These are phyloP conservation scores for Globisporangium cederbergense DNA, from an alignment of 352 stramenopile genomes.

Conservation along the genomic window DNA sequence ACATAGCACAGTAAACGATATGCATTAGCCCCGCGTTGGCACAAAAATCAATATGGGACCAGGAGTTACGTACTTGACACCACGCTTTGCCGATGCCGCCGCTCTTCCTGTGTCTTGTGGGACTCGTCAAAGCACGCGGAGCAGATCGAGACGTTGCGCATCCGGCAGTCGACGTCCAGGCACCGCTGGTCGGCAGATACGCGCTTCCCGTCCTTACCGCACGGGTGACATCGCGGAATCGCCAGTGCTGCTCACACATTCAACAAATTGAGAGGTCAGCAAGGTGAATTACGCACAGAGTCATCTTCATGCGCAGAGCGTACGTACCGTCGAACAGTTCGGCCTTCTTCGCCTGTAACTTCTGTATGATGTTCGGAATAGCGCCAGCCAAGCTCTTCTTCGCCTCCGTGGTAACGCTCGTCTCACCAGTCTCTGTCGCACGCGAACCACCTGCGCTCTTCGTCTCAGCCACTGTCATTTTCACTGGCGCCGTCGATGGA, in stretches of 20 bases:
- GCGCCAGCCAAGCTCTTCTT: conserved; percentile 7
- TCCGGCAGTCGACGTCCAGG: conserved; percentile 8
- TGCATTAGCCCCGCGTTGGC: not conserved
- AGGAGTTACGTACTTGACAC: conserved; percentile 28
- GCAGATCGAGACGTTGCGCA: conserved; percentile 15
- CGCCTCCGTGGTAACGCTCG: not conserved
- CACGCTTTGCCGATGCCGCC: conserved; percentile 20
- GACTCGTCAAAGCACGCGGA: conserved; percentile 13
- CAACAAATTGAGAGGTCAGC: not conserved
- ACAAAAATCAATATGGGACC: not conserved
- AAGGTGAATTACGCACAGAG: not conserved
- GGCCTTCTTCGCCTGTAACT: conserved; percentile 9
- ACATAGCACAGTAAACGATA: not conserved
- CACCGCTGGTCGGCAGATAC: conserved; percentile 14
- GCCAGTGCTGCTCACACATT: not conserved
- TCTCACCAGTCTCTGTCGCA: not conserved
- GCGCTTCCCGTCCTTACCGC: not conserved
- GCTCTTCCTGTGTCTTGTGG: conserved; percentile 12
- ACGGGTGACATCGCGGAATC: conserved; percentile 10
- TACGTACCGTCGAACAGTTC: conserved; percentile 7
- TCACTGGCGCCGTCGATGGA: not conserved
- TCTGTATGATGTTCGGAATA: conserved; percentile 6
- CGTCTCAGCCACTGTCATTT: not conserved
- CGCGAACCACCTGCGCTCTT: not conserved
- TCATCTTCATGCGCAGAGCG: not conserved